Evolutionary conservation across 2,329 filamentous ascomycete species (phyloP), one percentile per base, ranked within the genome.

Genomic region (Didymella keratinophila): DNA sequence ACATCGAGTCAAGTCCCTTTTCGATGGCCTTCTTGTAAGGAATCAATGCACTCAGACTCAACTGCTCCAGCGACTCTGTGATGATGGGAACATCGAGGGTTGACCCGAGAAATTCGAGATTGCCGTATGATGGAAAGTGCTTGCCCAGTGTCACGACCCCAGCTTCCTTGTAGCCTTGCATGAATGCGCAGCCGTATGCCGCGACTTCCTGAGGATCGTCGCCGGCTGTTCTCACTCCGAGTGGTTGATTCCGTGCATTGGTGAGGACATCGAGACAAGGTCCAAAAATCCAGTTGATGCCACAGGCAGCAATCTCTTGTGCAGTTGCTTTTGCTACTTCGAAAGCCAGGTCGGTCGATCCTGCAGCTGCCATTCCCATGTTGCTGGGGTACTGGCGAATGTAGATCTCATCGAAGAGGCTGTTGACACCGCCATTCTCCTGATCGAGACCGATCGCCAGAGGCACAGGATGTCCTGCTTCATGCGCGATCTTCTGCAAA

Each of bases 391-490:
- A 99, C 75, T 98, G 95, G 65, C 92, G 93, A 67, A 98, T 94
- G 74, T 93, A 95, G 71, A 95, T 92, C 68, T 97, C 93, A 75
- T 98, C 94, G 71, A 96, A 97, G 2, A 98, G 84, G 78, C 92
- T 97, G 80, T 97, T 98, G 76, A 97, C 94, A 3, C 94, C 93
- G 64, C 95, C 95, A 86, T 99, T 98, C 77, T 99, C 95, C 75
- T 99, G 95, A 73, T 98, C 95, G 36, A 98, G 82, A 37, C 91
- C 93, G 68, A 99, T 97, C 53, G 96, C 83, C 18, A 99, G 81
- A 2, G 95, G 95, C 2, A 94, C 89, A 3, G 91, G 89, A 76
- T 98, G 94, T 20, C 94, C 94, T 59, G 94, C 90, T 78, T 96
- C 86, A 72, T 92, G 91, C 36, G 95, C 95, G 72, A 96, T 94